Percentiles rank a stretch among this genome's conserved stretches.
phyloP scores from a whole-genome alignment of 1,284 basidiomycete genomes.

The Sporisorium iseilematis-ciliati region DNA sequence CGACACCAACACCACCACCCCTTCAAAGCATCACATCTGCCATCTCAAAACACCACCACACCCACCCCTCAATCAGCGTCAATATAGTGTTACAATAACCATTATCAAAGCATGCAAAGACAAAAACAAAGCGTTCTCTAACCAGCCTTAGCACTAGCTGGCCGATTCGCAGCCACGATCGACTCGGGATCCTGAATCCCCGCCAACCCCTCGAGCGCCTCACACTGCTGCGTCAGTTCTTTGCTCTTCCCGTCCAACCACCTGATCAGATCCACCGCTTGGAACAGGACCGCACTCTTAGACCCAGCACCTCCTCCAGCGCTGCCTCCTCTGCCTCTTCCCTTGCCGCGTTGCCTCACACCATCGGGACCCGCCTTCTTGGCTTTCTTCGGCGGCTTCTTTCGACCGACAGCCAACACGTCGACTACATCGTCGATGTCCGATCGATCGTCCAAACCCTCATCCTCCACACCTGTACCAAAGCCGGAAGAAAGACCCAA shows the following conservation, averaged over 20 bases:
- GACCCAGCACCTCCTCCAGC: constrained; percentile 66
- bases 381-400: constrained; percentile 56
- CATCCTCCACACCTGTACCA: constrained; percentile 68
- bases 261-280: constrained; percentile 66
- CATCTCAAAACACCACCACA: neutral
- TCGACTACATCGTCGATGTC: constrained; percentile 62
- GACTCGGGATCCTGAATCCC: constrained; percentile 38
- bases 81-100: constrained; percentile 6
- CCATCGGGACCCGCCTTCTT: constrained; percentile 52
- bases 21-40: neutral
- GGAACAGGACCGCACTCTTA: constrained; percentile 68
- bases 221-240: constrained; percentile 52
- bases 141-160: constrained; percentile 25
- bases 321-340: constrained; percentile 64
- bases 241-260: constrained; percentile 65
- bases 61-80: neutral
- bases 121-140: neutral
- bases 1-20: neutral
- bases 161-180: constrained; percentile 37
- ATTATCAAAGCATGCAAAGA: neutral
- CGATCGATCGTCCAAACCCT: constrained; percentile 65
- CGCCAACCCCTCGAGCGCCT: constrained; percentile 53
- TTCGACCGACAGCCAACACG: constrained; percentile 46
- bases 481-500: constrained; percentile 65
- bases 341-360: constrained; percentile 59